Conservation (phyloP, 2,329 filamentous ascomycete species). For the Clonostachys rhizophaga region DNA sequence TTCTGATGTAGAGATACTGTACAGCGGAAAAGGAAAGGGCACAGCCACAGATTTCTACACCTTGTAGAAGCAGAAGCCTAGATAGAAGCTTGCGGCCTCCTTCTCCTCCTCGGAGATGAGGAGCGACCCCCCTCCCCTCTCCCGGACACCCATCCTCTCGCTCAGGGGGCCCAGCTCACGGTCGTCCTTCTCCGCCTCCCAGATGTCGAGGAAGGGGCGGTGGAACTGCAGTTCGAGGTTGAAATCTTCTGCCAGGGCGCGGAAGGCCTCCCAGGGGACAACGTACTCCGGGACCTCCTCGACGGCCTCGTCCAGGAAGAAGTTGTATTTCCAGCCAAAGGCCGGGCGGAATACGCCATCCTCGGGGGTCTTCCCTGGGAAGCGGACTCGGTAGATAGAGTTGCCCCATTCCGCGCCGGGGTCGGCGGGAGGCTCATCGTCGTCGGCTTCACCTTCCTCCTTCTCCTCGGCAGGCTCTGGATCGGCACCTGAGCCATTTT, state of each 20-base stretch:
- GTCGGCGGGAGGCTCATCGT: constrained; percentile 58
- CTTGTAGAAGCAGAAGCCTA: constrained; percentile 97
- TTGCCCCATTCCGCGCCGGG: constrained; percentile 84
- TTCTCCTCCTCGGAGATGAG: constrained; percentile 81
- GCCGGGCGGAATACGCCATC: constrained; percentile 92
- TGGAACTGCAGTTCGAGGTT: constrained; percentile 95
- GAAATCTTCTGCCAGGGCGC: constrained; percentile 91
- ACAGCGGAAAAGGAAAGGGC: no score
- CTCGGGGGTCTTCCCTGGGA: constrained; percentile 74
- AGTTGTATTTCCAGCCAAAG: constrained; percentile 97
- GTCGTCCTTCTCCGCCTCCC: constrained; percentile 87
- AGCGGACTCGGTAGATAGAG: constrained; percentile 84
- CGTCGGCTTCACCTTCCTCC: constrained; percentile 18
- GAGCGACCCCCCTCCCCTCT: constrained; percentile 60
- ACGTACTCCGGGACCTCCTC: constrained; percentile 97
- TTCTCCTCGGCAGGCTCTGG: constrained; percentile 28
- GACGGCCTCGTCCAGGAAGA: constrained; percentile 92
- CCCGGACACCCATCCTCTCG: constrained; percentile 92
- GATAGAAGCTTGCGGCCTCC: constrained; percentile 88
- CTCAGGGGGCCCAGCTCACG: constrained; percentile 75
- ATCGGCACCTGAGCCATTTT: constrained; percentile 11
- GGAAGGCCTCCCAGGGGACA: constrained; percentile 96
- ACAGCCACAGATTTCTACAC: constrained; percentile 43
- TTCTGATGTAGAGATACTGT: no score
- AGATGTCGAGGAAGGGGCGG: constrained; percentile 85